Base-by-base conservation (phyloP, 768 basidiomycete genomes). In the Suillus clintonianus region DNA sequence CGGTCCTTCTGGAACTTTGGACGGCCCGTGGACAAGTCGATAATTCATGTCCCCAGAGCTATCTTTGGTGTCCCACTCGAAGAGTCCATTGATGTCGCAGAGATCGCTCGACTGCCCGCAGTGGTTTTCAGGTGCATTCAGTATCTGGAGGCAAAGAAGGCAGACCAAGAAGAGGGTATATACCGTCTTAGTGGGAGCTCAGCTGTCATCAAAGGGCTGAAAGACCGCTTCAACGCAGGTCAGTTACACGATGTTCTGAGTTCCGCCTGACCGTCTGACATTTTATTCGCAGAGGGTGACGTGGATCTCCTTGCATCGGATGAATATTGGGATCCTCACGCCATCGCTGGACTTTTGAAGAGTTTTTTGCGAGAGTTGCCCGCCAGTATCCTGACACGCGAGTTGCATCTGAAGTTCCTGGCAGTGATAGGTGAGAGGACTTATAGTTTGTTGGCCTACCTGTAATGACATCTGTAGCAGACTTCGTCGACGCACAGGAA, bases 311-410 rank as follows among this genome's bases (percentile, higher is more conserved):
- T 97, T 42, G 87, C 85, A 42, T 87, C 89, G 10, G 93, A 95
- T 74, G 96, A 97, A 71, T 93, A 90, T 70, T 97, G 94, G 92
- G 97, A 99, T 79, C 95, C 94, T 50, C 96, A 99, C 75, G 97
- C 97, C 42, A 92, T 99, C 65, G 92, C 97, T 56, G 97, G 97
- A 4, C 82, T 99, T 65, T 82, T 99, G 64, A 99, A 99, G 80
- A 86, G 87, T 60, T 99, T 90, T 80, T 80, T 99, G 69, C 90
- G 97, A 63, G 97, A 99, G 69, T 78, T 99, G 37, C 97, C 97
- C 50, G 88, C 89, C 27, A 96, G 94, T 70, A 90, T 99, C 63
- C 82, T 99, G 32, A 98, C 97, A 19, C 86, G 91, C 60, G 95
- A 98, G 54, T 85, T 97, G 51, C 97, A 99, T 75, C 81, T 93